phyloP scores from a whole-genome alignment of 73 alveolate species.

The Blepharisma stoltei region DNA sequence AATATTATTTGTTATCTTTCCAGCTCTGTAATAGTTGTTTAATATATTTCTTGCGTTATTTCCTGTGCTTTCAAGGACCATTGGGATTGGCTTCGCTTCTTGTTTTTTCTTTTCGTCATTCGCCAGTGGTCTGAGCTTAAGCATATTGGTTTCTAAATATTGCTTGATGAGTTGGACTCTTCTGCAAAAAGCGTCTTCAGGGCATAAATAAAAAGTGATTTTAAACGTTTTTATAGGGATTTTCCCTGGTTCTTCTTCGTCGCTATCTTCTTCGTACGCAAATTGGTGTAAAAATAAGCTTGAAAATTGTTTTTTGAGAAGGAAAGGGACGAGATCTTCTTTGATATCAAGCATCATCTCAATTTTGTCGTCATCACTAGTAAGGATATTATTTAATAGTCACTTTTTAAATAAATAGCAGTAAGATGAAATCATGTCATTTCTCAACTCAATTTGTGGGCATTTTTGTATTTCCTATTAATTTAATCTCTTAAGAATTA shows the following conservation, averaged over 20 bases:
- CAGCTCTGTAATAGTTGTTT: neutral
- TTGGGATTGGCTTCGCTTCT: neutral
- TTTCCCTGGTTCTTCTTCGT: too few species aligned
- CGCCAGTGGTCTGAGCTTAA: neutral
- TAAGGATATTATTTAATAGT: neutral
- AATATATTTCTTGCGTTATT: conserved; percentile 14
- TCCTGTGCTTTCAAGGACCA: neutral
- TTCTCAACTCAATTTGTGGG: conserved; percentile 9
- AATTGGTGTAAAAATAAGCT: neutral
- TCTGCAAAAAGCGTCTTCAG: neutral
- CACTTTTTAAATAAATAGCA: neutral
- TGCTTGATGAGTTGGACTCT: neutral
- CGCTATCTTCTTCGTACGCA: too few species aligned
- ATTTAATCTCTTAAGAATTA: too few species aligned
- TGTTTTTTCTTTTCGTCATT: neutral
- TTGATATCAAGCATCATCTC: neutral
- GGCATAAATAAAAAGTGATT: neutral
- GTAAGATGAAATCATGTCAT: neutral
- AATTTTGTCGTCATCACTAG: neutral
- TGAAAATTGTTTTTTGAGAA: conserved; percentile 18
- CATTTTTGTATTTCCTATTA: too few species aligned
- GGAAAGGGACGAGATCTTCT: conserved; percentile 10
- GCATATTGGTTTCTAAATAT: neutral
- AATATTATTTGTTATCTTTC: neutral
- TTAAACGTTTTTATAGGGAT: neutral